Conservation (phyloP, 345 rosid genomes). For the Firmiana major region DNA sequence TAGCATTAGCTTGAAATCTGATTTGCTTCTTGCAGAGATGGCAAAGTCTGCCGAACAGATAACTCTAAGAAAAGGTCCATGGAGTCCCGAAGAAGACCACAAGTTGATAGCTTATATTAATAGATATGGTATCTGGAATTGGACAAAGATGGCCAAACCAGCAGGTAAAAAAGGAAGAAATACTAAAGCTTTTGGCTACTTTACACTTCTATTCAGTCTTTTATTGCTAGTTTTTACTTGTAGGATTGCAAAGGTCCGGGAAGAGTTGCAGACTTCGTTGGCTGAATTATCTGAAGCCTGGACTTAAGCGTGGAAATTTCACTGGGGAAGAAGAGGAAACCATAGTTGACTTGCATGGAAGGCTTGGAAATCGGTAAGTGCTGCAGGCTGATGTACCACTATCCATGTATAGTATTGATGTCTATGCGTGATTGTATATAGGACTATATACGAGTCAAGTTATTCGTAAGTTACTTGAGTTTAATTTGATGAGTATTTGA, state of each 20-base stretch:
- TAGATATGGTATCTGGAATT: constrained; percentile 37
- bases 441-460: too few relatives aligned
- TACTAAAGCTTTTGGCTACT: background rate
- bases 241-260: constrained; percentile 49
- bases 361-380: constrained; percentile 51
- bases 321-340: constrained; percentile 43
- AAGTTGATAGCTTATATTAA: constrained; percentile 28
- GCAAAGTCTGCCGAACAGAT: background rate
- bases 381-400: too few relatives aligned
- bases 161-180: constrained; percentile 27
- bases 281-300: constrained; percentile 58
- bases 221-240: constrained; percentile 4
- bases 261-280: constrained; percentile 77
- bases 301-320: constrained; percentile 55
- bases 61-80: constrained; percentile 26
- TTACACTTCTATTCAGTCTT: too few relatives aligned
- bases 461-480: too few relatives aligned
- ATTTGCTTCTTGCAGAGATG: constrained; percentile 6
- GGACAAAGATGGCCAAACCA: constrained; percentile 37
- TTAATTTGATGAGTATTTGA: too few relatives aligned
- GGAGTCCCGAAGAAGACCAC: constrained; percentile 41
- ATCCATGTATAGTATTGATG: too few relatives aligned
- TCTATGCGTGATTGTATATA: too few relatives aligned
- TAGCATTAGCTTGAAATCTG: background rate
- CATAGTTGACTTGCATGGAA: constrained; percentile 37